These are phyloP conservation scores for Salix arbutifolia DNA, from an alignment of 345 rosid genomes.

Conservation along the genomic window DNA sequence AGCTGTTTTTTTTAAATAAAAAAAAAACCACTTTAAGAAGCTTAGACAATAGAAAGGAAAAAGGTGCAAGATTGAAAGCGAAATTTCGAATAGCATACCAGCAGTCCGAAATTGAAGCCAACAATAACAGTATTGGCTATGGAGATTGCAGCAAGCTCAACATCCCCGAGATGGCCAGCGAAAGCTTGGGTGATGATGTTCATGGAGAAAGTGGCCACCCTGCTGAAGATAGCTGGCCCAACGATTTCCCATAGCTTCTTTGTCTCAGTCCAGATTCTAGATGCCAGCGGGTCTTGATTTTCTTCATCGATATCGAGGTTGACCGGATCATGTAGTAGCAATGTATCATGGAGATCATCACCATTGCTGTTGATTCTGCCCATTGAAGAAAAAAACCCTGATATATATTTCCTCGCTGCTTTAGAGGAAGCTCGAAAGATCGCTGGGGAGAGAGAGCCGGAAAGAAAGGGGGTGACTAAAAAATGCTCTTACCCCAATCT, in stretches of 20 bases:
- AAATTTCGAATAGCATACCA: constrained; percentile 27
- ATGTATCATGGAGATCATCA: not conserved
- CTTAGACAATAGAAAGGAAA: not conserved
- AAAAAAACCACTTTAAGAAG: not conserved
- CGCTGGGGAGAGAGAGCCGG: too few species aligned
- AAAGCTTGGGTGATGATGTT: constrained; percentile 56
- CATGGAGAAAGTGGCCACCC: constrained; percentile 46
- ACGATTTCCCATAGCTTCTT: constrained; percentile 58
- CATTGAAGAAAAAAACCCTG: not conserved
- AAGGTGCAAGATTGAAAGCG: not conserved
- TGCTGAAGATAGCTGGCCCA: constrained; percentile 58
- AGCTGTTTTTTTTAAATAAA: constrained; percentile 27
- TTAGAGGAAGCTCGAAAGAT: too few species aligned
- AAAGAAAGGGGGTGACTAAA: too few species aligned
- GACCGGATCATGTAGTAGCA: not conserved
- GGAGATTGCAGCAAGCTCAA: constrained; percentile 60
- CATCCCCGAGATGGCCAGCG: constrained; percentile 62
- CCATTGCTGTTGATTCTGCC: not conserved
- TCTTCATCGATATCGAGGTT: not conserved
- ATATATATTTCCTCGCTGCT: too few species aligned
- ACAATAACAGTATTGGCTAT: constrained; percentile 58
- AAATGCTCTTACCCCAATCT: too few species aligned
- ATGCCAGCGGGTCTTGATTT: not conserved
- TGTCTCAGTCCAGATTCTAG: constrained; percentile 26
- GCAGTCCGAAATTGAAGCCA: constrained; percentile 62